Conservation (phyloP, 106 monocot genomes). For the Dactylorhiza incarnata region DNA sequence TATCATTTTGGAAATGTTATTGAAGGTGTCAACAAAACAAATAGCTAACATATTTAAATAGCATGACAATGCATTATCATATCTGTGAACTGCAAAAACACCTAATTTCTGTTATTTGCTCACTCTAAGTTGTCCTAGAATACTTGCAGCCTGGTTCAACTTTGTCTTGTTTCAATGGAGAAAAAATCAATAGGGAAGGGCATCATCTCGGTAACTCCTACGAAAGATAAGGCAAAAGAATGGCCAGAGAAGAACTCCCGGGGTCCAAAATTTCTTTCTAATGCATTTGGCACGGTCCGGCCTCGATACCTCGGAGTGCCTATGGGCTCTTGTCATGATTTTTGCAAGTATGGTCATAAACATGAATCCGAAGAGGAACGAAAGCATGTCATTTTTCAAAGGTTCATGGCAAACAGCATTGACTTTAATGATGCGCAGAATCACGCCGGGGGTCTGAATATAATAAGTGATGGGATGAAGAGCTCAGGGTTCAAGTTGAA, state of each 20-base stretch:
- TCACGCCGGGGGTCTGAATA: neutral
- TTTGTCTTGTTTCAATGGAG: constrained; percentile 1
- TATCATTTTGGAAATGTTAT: no score
- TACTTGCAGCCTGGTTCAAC: constrained; percentile 3
- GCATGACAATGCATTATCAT: no score
- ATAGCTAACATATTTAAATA: no score
- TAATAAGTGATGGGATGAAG: constrained; percentile 1
- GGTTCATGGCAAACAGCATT: neutral
- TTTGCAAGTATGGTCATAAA: constrained; percentile 55
- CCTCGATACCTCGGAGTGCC: constrained; percentile 47
- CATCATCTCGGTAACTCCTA: constrained; percentile 5
- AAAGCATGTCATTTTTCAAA: constrained; percentile 6
- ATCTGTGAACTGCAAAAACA: no score
- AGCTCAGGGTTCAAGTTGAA: constrained; percentile 3
- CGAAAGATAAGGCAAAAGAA: constrained; percentile 4
- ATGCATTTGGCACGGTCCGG: constrained; percentile 9
- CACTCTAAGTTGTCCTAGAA: neutral
- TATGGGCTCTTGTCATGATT: constrained; percentile 57
- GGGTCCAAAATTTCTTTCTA: constrained; percentile 18
- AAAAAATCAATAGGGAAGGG: constrained; percentile 7
- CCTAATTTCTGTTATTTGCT: neutral
- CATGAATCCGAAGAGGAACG: constrained; percentile 20
- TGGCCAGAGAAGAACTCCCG: constrained; percentile 1
- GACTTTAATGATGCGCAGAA: neutral
- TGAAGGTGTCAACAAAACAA: no score